Evolutionary conservation across 2,329 filamentous ascomycete genomes (phyloP), one percentile per base, ranked within the genome.

Genomic region (Diaporthe citri): DNA sequence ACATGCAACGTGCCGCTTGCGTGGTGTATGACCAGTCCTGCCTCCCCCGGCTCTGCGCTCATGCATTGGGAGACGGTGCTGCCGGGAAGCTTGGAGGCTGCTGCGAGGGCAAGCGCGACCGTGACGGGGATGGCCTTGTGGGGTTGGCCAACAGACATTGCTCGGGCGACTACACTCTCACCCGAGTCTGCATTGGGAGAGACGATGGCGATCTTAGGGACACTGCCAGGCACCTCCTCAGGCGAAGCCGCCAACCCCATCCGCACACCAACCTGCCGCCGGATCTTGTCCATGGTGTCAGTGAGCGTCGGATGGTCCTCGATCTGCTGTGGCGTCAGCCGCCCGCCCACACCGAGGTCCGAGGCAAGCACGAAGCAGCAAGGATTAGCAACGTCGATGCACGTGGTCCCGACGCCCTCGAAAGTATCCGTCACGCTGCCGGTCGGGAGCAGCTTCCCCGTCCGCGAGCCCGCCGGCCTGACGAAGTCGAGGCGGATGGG

Each of bases 1-100:
- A 89, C 86, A 72, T 87, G 85, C 25, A 89, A 80, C 59, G 76
- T 82, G 2, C 87, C 87, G 48, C 85, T 86, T 0, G 88, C 86
- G 76, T 89, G 87, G 4, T 81, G 86, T 43, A 89, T 86, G 5
- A 88, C 79, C 4, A 82, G 78, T 6, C 78, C 78, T 17, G 78
- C 79, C 0, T 76, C 70, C 22, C 74, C 72, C 0, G 77, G 73
- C 0, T 77, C 77, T 10, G 31, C n/a, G 3, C 55, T 48, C 20
- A 46, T 82, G 75, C 39, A 86, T 52, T 80, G 78, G n/a, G 82
- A 78, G 0, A 86, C 84, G 8, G 88, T 79, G 0, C 86, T 88
- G 0, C 86, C 87, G 0, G 81, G 80, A 10, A 86, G 81, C 51
- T 82, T 81, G 9, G 82, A 81, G 1, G 85, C 85, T 0, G 84